A percentile compares a stretch with the other conserved stretches of the same genome.
These are phyloP conservation scores for Xylaria multiplex DNA, from an alignment of 2,329 filamentous ascomycete species.

Conservation along the genomic window DNA sequence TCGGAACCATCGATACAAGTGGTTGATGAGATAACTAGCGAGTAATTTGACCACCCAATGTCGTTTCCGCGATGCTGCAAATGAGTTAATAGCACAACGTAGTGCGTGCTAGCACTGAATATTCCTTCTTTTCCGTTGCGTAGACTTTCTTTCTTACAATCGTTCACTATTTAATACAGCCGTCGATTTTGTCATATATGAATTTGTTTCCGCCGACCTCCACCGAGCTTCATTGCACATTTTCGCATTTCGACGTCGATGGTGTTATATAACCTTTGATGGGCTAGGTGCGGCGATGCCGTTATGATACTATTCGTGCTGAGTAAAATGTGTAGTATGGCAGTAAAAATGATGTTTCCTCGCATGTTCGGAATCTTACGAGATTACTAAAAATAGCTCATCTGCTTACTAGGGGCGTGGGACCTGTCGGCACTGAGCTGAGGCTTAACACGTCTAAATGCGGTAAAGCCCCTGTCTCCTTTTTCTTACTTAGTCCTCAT, in stretches of 20 bases:
- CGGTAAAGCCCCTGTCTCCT: conserved; percentile 25
- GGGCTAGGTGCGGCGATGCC: conserved; percentile 1
- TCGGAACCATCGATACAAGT: too few species aligned
- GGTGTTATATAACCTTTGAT: conserved; percentile 3
- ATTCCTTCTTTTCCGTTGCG: not conserved
- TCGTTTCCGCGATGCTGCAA: not conserved
- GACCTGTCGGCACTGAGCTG: conserved; percentile 19
- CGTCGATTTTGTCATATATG: not conserved
- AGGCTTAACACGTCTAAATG: conserved; percentile 29
- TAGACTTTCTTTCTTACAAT: not conserved
- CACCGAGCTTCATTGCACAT: not conserved
- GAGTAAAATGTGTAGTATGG: conserved; percentile 25
- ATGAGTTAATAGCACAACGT: not conserved
- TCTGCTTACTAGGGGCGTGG: conserved; percentile 34
- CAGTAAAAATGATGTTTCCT: conserved; percentile 2
- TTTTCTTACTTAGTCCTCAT: conserved; percentile 33
- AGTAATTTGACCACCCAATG: not conserved
- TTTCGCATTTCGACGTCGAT: not conserved
- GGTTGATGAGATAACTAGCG: not conserved
- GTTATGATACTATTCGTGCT: conserved; percentile 16
- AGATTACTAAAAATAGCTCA: conserved; percentile 36
- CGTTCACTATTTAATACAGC: not conserved
- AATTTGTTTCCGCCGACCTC: not conserved
- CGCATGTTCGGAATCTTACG: conserved; percentile 32
- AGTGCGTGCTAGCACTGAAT: not conserved